Evolutionary conservation across 176 grass and related monocot species (phyloP), one percentile per base, ranked within the genome.

Genomic region (Poa annua): DNA sequence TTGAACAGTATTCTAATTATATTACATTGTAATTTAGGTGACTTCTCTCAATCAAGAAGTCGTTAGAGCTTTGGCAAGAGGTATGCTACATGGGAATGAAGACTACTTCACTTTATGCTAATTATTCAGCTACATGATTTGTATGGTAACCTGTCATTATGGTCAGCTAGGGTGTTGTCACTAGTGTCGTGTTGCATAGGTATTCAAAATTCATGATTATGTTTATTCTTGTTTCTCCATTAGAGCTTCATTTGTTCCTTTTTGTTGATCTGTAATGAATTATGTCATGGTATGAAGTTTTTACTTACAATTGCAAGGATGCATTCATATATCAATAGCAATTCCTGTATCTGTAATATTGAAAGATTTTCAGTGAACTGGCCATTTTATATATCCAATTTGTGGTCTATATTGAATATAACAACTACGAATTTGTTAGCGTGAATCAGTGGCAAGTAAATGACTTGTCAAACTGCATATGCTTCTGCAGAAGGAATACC

Each of bases 1-100:
- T 55, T 69, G 4, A 32, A 83, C 55, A 57, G 2, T 80, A 24
- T 66, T 67, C 38, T 80, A 56, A 84, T 84, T 24, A 19, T 24
- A 7, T 34, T 38, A 53, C 8, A 3, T 66, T 59, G 20, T 68
- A 67, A 74, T 83, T 87, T 69, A 95, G 96, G 92, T 98, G 59
- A 95, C 96, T 75, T 95, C 92, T 80, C 96, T 98, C 77, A 98
- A 98, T 79, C 96, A 95, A 80, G 92, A 93, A 91, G 95, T 98
- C 80, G 96, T 98, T 82, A 91, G 96, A 90, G 92, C 85, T 56
- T 79, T 98, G 26, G 90, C 96, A 88, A 92, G 91, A 93, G 96
- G 96, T 98, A 88, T 39, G 38, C 26, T 42, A 76, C 34, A 77
- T 33, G 14, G 24, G 77, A 42, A 44, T 59, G 56, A 82, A 66